Conservation (phyloP, 2,329 filamentous ascomycete genomes). For the Beauveria australis region DNA sequence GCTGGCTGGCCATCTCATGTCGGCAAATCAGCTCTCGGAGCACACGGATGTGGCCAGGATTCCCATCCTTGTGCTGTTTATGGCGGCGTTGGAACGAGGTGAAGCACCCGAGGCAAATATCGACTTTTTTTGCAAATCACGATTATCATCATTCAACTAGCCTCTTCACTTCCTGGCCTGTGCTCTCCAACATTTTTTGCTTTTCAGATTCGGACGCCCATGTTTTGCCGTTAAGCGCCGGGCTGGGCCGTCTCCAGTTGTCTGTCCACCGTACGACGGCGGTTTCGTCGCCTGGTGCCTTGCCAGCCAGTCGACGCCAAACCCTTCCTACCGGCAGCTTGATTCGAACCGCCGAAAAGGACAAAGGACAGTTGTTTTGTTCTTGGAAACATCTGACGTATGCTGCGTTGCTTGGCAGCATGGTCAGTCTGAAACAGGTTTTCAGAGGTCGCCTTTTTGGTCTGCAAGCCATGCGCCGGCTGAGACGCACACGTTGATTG, state of each 20-base stretch:
- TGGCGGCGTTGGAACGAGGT: not conserved
- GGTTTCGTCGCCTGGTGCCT: not conserved
- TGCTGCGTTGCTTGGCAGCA: not conserved
- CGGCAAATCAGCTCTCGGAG: not conserved
- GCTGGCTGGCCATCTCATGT: not conserved
- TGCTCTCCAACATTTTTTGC: not conserved
- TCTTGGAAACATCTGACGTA: not conserved
- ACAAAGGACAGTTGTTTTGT: not conserved
- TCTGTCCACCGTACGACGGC: not conserved
- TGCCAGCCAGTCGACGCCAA: not conserved
- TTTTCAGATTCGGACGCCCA: too few species aligned
- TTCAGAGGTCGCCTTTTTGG: not conserved
- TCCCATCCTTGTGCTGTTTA: not conserved
- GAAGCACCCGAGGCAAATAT: not conserved
- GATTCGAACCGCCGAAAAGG: not conserved
- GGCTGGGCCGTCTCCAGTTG: not conserved
- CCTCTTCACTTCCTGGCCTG: too few species aligned
- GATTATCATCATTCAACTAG: not conserved
- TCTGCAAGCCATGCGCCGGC: conserved; percentile 1
- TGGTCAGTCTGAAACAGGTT: not conserved
- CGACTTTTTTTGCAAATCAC: not conserved
- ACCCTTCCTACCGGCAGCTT: not conserved
- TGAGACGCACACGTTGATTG: not conserved
- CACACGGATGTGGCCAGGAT: not conserved
- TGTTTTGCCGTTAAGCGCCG: not conserved